Base-by-base conservation (phyloP, 768 basidiomycete genomes). In the Phanerochaete sordida region DNA sequence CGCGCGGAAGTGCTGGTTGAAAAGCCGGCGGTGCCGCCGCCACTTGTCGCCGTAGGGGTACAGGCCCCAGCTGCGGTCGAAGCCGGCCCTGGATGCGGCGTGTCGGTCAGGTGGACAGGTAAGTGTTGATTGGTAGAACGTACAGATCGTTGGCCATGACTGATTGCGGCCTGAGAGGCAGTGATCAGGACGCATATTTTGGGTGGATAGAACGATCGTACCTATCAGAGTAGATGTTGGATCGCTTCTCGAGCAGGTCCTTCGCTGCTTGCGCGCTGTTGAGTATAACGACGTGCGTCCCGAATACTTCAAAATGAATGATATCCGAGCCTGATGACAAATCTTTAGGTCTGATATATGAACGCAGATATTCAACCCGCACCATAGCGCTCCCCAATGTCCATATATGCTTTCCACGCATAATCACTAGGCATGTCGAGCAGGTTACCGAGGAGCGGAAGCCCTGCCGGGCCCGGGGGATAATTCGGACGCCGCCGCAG, bases 221-320 rank as follows among this genome's bases (percentile, higher is more conserved):
- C 48, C 52, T 56, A 33, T 61, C 59, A 19, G 69, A 70, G 54
- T 69, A 72, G 3, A 61, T 65, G 9, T 59, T 35, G 27, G 64
- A 68, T 26, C 68, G 70, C 54, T 68, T 67, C 24, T 71, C 67
- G 27, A 72, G 58, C 12, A 71, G 58, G 9, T 71, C 70, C 28
- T 51, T 47, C 19, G 61, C 63, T 1, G 63, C 64, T 26, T 66
- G 23, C 6, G 51, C 58, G 11, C 65, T 61, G 50, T 69, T 67
- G 8, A 72, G 43, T 6, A 72, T 48, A 13, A 72, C 43, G 26
- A 68, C 55, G 11, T 68, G 60, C 26, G 62, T 58, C 26, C 70
- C 67, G 15, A 70, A 52, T 19, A 68, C 23, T 4, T 56, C 46
- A 33, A 70, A 51, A 45, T 65, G 63, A 23, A 69, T 61, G 16